These are phyloP conservation scores for Macrotyloma uniflorum DNA, from an alignment of 306 rosid genomes.

Conservation along the genomic window DNA sequence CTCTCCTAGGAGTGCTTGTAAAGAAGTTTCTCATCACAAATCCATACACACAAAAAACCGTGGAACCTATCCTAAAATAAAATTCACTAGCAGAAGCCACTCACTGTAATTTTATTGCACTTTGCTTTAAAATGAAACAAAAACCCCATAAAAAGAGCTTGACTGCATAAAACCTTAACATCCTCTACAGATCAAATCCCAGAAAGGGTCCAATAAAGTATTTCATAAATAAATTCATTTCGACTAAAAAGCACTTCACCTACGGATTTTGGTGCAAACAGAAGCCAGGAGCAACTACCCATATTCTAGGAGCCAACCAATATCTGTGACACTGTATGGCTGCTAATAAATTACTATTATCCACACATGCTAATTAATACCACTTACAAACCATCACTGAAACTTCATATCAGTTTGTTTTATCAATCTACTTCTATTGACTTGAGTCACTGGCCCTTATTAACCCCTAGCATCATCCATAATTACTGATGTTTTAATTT, in stretches of 20 bases:
- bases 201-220: neutral
- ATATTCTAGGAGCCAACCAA: slow-evolving; percentile 18
- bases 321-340: slow-evolving; percentile 4
- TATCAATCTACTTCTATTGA: slow-evolving; percentile 19
- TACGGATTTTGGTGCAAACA: slow-evolving; percentile 12
- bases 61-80: neutral
- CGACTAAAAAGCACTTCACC: slow-evolving; percentile 15
- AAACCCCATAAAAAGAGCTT: slow-evolving; percentile 3
- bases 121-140: slow-evolving; percentile 5
- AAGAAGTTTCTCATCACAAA: neutral
- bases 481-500: slow-evolving; percentile 11
- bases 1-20: too few species aligned
- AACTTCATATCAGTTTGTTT: slow-evolving; percentile 9
- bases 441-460: neutral
- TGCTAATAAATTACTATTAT: neutral
- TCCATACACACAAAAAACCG: neutral
- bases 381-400: slow-evolving; percentile 12
- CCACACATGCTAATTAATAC: slow-evolving; percentile 8
- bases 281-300: slow-evolving; percentile 30
- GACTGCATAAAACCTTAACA: neutral
- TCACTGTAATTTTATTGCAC: neutral
- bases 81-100: slow-evolving; percentile 8
- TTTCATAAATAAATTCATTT: neutral
- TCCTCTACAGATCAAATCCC: slow-evolving; percentile 1
- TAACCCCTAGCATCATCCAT: slow-evolving; percentile 26